Evolutionary conservation across 164 flowering plant species (phyloP).

Genomic region (Sedum album): DNA sequence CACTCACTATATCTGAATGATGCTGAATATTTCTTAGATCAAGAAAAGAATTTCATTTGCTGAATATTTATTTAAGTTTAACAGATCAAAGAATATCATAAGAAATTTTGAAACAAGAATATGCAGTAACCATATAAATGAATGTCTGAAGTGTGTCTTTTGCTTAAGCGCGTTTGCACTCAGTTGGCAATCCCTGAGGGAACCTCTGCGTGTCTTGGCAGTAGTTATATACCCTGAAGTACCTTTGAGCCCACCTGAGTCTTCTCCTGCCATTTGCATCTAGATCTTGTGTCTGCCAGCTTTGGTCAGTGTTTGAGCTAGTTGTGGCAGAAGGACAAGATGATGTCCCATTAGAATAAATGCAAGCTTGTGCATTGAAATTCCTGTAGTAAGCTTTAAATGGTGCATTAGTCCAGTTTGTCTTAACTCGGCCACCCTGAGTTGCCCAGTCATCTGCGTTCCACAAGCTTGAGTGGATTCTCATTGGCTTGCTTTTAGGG

Average conservation of each 20-base stretch:
- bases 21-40: not conserved
- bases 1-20: no score
- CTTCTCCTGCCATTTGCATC: constrained; percentile 5
- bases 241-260: not conserved
- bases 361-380: not conserved
- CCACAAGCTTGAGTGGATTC: not conserved
- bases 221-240: not conserved
- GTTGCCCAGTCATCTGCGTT: not conserved
- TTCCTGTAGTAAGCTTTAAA: not conserved
- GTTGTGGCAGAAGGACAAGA: not conserved
- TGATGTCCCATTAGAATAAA: not conserved
- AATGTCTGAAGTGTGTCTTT: not conserved
- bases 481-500: not conserved
- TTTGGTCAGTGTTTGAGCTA: not conserved
- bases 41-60: not conserved
- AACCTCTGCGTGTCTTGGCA: not conserved
- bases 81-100: not conserved
- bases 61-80: not conserved
- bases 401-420: not conserved
- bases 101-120: no score
- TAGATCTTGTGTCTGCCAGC: not conserved
- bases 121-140: not conserved
- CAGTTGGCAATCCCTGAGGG: constrained; percentile 1
- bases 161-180: not conserved
- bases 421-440: not conserved